These are phyloP conservation scores for Colletotrichum graminicola DNA, from an alignment of 2,329 filamentous ascomycete species.

Conservation along the genomic window DNA sequence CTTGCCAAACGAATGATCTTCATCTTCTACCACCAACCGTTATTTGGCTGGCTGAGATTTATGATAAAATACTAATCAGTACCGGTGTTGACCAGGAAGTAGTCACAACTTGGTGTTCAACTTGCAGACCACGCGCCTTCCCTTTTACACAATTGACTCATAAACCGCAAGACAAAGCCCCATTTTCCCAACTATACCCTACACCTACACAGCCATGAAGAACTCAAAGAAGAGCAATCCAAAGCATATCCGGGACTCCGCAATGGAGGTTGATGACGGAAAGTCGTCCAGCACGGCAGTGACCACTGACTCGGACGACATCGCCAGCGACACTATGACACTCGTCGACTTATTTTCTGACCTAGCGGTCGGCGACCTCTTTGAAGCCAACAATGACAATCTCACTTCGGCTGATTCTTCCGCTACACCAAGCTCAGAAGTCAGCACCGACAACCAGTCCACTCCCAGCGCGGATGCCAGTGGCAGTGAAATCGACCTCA, in stretches of 20 bases:
- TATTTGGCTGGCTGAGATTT: background rate
- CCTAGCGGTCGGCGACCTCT: background rate
- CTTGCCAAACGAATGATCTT: background rate
- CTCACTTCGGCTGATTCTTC: conserved; percentile 24
- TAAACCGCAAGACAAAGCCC: background rate
- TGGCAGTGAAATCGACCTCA: conserved; percentile 2
- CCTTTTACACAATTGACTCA: background rate
- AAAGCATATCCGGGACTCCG: background rate
- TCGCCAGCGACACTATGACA: conserved; percentile 24
- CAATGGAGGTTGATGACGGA: background rate
- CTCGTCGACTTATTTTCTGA: conserved; percentile 29
- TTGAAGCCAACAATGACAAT: conserved; percentile 11
- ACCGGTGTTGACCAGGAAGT: background rate
- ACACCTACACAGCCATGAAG: conserved; percentile 10
- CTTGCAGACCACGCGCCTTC: background rate
- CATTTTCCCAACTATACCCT: background rate
- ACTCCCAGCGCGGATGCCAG: background rate
- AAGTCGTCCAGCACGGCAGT: conserved; percentile 19
- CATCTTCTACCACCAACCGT: background rate
- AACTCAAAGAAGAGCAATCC: conserved; percentile 10
- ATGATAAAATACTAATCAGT: too few species aligned
- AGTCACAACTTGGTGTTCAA: background rate
- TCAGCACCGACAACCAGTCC: conserved; percentile 8
- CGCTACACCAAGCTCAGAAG: conserved; percentile 21
- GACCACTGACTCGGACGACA: conserved; percentile 18